phyloP scores from a whole-genome alignment of 2,329 filamentous ascomycete genomes.

The Arthrinium puccinioides region DNA sequence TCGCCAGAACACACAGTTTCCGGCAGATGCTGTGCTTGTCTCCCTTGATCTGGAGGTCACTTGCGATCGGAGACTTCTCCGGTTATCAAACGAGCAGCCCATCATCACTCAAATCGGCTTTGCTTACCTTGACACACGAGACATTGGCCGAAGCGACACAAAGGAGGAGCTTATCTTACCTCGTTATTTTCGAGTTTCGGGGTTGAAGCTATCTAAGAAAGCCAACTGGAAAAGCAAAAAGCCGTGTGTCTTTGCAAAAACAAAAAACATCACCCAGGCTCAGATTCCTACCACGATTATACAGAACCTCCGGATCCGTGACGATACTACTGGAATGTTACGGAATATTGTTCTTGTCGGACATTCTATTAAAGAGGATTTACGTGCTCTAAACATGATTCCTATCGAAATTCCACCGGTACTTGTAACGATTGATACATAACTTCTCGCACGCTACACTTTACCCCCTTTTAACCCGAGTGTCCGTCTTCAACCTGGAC shows the following conservation, averaged over 20 bases:
- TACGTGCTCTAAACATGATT: not conserved
- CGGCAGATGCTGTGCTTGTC: slow-evolving; percentile 5
- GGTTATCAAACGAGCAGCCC: not conserved
- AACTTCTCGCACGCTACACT: not conserved
- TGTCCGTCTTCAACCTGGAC: not conserved
- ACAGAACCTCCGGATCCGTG: not conserved
- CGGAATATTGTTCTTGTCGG: not conserved
- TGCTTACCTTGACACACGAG: not conserved
- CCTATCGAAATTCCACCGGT: not conserved
- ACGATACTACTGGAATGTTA: not conserved
- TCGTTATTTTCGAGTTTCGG: not conserved
- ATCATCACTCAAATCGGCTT: not conserved
- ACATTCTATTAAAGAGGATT: not conserved
- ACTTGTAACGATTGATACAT: not conserved
- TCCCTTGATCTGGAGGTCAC: slow-evolving; percentile 5
- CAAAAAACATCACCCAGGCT: not conserved
- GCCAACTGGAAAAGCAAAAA: not conserved
- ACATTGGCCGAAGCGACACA: not conserved
- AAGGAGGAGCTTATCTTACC: not conserved
- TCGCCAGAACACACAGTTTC: slow-evolving; percentile 2
- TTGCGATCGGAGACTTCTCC: slow-evolving; percentile 1
- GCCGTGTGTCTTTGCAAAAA: not conserved
- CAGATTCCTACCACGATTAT: not conserved
- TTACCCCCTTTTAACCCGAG: not conserved
- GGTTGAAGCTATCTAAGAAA: not conserved